Evolutionary conservation across 495 filamentous ascomycete species (phyloP).

Genomic region (Hypoxylon perforatum): DNA sequence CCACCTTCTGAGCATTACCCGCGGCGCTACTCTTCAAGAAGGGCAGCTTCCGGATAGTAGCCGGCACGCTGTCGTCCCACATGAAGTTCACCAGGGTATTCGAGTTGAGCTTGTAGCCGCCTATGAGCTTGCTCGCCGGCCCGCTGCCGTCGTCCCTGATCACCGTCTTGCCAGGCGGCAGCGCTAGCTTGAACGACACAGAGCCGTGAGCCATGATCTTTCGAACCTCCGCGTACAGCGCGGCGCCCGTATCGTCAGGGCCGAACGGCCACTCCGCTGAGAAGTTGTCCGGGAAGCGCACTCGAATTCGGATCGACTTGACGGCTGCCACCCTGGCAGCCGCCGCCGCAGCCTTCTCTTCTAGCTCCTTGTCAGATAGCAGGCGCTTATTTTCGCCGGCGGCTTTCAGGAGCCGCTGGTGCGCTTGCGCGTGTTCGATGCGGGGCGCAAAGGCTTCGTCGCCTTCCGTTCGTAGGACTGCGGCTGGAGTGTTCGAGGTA

Average conservation of each 20-base stretch:
- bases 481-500: constrained; percentile 74
- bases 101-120: constrained; percentile 74
- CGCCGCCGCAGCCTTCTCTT: constrained; percentile 65
- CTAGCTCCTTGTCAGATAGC: constrained; percentile 74
- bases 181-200: constrained; percentile 61
- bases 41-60: constrained; percentile 58
- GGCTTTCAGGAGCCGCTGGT: constrained; percentile 76
- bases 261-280: constrained; percentile 73
- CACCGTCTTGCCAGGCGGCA: constrained; percentile 49
- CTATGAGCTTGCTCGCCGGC: constrained; percentile 68
- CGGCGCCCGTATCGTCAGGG: constrained; percentile 69
- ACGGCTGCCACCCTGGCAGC: constrained; percentile 71
- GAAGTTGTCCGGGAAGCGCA: constrained; percentile 88
- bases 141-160: constrained; percentile 49
- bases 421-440: constrained; percentile 83
- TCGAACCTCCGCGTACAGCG: constrained; percentile 74
- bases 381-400: constrained; percentile 74
- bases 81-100: constrained; percentile 79
- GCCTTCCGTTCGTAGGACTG: constrained; percentile 70
- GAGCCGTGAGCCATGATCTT: constrained; percentile 58
- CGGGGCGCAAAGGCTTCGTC: constrained; percentile 84
- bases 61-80: constrained; percentile 72
- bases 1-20: constrained; percentile 72
- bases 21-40: constrained; percentile 75
- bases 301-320: constrained; percentile 76